Evolutionary conservation across 2,329 filamentous ascomycete species (phyloP).

Genomic region (Trichoderma sp.): DNA sequence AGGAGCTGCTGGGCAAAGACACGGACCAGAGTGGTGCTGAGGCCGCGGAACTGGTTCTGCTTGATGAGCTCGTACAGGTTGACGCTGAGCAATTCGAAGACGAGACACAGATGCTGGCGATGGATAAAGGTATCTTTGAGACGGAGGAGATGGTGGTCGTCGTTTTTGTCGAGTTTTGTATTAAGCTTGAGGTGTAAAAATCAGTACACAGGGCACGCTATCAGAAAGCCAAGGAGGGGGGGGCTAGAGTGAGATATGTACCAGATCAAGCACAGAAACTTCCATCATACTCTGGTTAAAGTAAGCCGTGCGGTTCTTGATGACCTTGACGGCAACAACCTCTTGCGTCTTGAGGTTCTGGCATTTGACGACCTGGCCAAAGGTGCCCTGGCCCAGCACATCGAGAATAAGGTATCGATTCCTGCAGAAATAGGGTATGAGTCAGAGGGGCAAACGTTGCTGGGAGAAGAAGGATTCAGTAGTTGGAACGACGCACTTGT

Average conservation of each 20-base stretch:
- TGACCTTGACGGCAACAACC: conserved; percentile 97
- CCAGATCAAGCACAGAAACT: conserved; percentile 93
- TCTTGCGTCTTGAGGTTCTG: conserved; percentile 98
- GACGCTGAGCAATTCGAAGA: conserved; percentile 94
- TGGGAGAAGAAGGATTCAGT: no score
- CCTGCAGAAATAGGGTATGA: conserved; percentile 45
- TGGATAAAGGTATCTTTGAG: conserved; percentile 99
- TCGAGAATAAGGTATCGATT: conserved; percentile 97
- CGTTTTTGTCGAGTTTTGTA: conserved; percentile 98
- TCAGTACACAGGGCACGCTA: not conserved
- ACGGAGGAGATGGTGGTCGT: conserved; percentile 92
- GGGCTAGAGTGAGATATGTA: conserved; percentile 55
- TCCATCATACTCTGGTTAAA: conserved; percentile 99
- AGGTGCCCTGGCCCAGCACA: conserved; percentile 94
- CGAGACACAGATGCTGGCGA: conserved; percentile 91
- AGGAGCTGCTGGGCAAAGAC: conserved; percentile 97
- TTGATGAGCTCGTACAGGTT: conserved; percentile 99
- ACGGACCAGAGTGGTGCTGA: conserved; percentile 94
- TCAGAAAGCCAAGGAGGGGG: not conserved
- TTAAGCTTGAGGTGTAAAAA: conserved; percentile 65
- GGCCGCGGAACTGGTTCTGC: conserved; percentile 96
- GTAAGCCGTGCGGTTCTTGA: conserved; percentile 98
- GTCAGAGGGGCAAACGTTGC: not conserved
- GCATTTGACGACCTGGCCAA: conserved; percentile 98
- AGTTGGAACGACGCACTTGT: conserved; percentile 68